Evolutionary conservation across 768 basidiomycete genomes (phyloP).

Genomic region (Leucogyrophana mollusca): DNA sequence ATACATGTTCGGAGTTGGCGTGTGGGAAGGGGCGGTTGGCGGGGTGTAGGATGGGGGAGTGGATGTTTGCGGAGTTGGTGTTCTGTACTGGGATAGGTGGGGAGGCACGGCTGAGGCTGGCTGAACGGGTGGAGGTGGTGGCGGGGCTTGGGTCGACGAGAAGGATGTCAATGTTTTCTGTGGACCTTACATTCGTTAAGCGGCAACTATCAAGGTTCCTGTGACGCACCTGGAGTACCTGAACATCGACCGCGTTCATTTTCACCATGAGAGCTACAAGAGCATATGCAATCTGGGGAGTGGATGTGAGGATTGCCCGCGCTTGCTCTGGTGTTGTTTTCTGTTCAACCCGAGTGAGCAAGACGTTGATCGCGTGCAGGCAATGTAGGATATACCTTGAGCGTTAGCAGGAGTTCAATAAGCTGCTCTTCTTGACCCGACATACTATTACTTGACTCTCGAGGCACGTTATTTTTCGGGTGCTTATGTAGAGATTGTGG

Average conservation of each 20-base stretch:
- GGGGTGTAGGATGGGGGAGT: slow-evolving; percentile 7
- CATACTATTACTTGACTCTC: too few relatives aligned
- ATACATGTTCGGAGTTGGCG: slow-evolving; percentile 5
- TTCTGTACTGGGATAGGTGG: slow-evolving; percentile 35
- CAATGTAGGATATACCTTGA: slow-evolving; percentile 45
- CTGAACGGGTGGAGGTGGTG: slow-evolving; percentile 14
- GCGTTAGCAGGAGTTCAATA: slow-evolving; percentile 70
- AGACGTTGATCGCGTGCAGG: not conserved
- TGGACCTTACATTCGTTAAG: not conserved
- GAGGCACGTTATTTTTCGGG: too few relatives aligned
- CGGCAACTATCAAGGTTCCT: slow-evolving; percentile 5
- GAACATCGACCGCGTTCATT: slow-evolving; percentile 70
- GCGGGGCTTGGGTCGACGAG: slow-evolving; percentile 23
- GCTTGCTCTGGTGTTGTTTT: slow-evolving; percentile 76
- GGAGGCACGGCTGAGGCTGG: slow-evolving; percentile 46
- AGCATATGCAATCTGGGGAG: slow-evolving; percentile 76
- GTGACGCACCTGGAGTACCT: slow-evolving; percentile 65
- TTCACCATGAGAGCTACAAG: slow-evolving; percentile 77
- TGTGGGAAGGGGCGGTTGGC: slow-evolving; percentile 15
- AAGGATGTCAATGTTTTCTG: slow-evolving; percentile 67
- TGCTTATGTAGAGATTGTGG: too few relatives aligned
- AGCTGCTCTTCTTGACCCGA: slow-evolving; percentile 64
- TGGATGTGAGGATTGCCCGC: slow-evolving; percentile 62
- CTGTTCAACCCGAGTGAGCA: slow-evolving; percentile 32
- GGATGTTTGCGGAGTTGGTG: slow-evolving; percentile 33